Evolutionary conservation across 176 grass and related monocot genomes (phyloP).

Genomic region (Phyllostachys edulis): DNA sequence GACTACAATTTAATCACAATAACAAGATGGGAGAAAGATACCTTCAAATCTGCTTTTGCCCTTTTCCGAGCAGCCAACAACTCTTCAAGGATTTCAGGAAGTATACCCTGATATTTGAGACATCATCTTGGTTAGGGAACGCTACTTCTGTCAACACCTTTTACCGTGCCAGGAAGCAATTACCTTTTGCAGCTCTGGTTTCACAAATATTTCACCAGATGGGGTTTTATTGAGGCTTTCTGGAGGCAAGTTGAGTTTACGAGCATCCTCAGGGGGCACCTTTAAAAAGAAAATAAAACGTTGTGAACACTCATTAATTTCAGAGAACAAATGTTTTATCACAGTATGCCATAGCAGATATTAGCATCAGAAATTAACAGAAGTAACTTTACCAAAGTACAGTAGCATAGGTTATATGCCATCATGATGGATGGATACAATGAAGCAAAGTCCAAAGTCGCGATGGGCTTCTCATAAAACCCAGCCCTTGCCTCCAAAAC

Average conservation of each 20-base stretch:
- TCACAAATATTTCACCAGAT: slow-evolving; percentile 96
- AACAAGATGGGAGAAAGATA: slow-evolving; percentile 38
- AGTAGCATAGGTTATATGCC: slow-evolving; percentile 99
- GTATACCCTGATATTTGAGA: slow-evolving; percentile 75
- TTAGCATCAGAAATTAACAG: slow-evolving; percentile 2
- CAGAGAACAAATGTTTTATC: slow-evolving; percentile 15
- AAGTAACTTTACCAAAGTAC: slow-evolving; percentile 80
- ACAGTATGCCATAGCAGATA: neutral
- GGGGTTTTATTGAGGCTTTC: slow-evolving; percentile 91
- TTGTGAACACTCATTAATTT: slow-evolving; percentile 27
- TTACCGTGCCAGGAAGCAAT: slow-evolving; percentile 14
- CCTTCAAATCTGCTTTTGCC: slow-evolving; percentile 99
- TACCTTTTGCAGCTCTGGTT: slow-evolving; percentile 95
- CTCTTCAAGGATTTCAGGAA: slow-evolving; percentile 98
- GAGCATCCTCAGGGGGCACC: slow-evolving; percentile 86
- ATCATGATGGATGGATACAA: slow-evolving; percentile 99
- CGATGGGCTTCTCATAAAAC: slow-evolving; percentile 97
- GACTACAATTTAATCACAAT: slow-evolving; percentile 8
- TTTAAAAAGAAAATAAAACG: slow-evolving; percentile 40
- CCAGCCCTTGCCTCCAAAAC: slow-evolving; percentile 98
- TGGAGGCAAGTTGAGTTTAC: slow-evolving; percentile 69
- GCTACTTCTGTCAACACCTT: neutral
- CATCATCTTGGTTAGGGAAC: slow-evolving; percentile 26
- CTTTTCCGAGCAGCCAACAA: slow-evolving; percentile 93
- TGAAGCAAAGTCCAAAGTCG: slow-evolving; percentile 99